A percentile compares a stretch with the other conserved stretches of the same genome.
Evolutionary conservation across 148 eudicot species (phyloP).

Genomic region (Euryodendron excelsum): DNA sequence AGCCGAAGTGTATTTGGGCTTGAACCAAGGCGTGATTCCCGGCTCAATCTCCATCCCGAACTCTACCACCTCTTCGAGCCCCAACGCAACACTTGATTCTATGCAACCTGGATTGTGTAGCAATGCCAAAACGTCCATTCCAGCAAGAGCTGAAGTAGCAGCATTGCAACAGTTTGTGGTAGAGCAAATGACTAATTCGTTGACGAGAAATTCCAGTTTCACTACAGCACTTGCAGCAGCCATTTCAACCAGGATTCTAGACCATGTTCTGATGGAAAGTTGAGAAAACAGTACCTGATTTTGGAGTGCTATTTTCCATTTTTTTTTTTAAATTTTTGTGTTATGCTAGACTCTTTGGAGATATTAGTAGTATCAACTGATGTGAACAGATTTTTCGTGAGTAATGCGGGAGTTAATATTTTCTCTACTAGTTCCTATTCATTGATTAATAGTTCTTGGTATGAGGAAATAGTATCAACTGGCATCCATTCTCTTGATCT

Average conservation of each 20-base stretch:
- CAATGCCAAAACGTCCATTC: neutral
- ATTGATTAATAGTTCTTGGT: too few species aligned
- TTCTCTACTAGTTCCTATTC: too few species aligned
- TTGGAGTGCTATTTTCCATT: neutral
- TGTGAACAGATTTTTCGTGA: too few species aligned
- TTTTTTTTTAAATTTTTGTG: neutral
- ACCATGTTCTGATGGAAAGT: neutral
- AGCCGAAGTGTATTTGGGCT: constrained; percentile 22
- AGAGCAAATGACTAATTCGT: constrained; percentile 72
- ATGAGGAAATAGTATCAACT: too few species aligned
- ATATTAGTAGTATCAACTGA: too few species aligned
- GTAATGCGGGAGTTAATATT: too few species aligned
- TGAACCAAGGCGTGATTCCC: constrained; percentile 17
- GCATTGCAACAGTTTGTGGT: constrained; percentile 46
- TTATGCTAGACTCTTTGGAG: too few species aligned
- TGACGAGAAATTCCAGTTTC: constrained; percentile 60
- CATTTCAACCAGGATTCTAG: constrained; percentile 35
- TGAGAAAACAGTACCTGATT: neutral
- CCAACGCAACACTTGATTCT: constrained; percentile 27
- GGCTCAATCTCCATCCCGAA: neutral
- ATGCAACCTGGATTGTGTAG: constrained; percentile 21
- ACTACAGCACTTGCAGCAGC: constrained; percentile 67
- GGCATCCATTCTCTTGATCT: too few species aligned
- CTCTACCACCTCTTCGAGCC: neutral
- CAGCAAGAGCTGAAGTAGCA: too few species aligned